Evolutionary conservation across 2,329 filamentous ascomycete genomes (phyloP), one percentile per base, ranked within the genome.

Genomic region (Ascochyta viciae-villosae): DNA sequence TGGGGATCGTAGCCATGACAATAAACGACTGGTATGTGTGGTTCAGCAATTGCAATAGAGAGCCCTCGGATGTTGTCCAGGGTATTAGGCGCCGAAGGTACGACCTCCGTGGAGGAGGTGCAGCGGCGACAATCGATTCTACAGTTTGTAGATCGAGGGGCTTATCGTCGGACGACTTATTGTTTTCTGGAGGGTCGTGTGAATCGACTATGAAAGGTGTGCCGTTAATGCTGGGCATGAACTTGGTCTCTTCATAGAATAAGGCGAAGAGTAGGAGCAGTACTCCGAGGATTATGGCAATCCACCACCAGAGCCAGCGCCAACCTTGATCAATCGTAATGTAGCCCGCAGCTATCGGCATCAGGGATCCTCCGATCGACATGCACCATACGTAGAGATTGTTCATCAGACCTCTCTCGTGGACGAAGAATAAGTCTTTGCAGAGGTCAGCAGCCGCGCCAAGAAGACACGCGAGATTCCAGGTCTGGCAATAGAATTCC

Each of bases 241-340:
- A 61, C 43, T 63, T 64, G 1, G 60, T 54, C 50, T 67, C 81
- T 39, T 83, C 78, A 50, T 78, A 83, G 12, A 73, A 57, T 47
- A 83, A 81, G 1, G 80, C 8, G 37, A 82, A 75, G 10, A 76
- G 54, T 3, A 81, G 3, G 0, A 82, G 50, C 6, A 45, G 27
- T 7, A 42, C n/a, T 34, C 44, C 45, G 1, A 46, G 44, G 31
- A 53, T 24, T 13, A 49, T 49, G 40, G 50, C 44, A 40, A 66
- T 76, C 74, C 74, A 82, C 80, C 80, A 82, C 75, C 76, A 83
- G 76, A 80, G 81, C 75, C 75, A 83, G 12, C 81, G 71, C 82
- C 82, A 85, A 0, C 79, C 81, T 60, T 79, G 75, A 1, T 67
- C 64, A 0, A 68, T 62, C 0, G 76, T 75, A n/a, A 79, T 67